Conservation (phyloP, 371 early-diverging fungal genomes). For the Saksenaea vasiformis region DNA sequence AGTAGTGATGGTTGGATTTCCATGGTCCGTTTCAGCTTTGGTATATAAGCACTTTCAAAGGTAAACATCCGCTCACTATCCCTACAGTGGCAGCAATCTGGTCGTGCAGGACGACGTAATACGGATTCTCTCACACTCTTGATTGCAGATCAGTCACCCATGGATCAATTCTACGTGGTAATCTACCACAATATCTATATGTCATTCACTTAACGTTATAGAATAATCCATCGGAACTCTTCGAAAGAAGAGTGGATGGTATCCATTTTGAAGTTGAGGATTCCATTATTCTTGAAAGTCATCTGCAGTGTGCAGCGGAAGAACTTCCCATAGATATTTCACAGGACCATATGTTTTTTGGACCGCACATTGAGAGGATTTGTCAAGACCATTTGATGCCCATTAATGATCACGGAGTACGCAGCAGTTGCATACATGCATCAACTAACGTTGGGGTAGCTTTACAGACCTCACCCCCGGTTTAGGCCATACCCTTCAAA, state of each 20-base stretch:
- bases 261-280: conserved; percentile 44
- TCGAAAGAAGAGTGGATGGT: conserved; percentile 35
- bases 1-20: conserved; percentile 61
- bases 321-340: conserved; percentile 43
- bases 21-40: conserved; percentile 52
- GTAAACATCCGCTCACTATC: background rate
- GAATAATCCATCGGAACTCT: conserved; percentile 50
- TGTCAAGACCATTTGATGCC: conserved; percentile 32
- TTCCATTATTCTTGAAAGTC: conserved; percentile 46
- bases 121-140: conserved; percentile 61
- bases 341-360: conserved; percentile 49
- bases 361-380: conserved; percentile 9
- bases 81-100: conserved; percentile 66
- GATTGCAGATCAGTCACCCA: conserved; percentile 46
- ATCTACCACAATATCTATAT: background rate
- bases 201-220: conserved; percentile 4
- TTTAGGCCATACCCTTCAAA: conserved; percentile 52
- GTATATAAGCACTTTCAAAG: conserved; percentile 15
- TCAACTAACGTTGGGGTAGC: conserved; percentile 10
- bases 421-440: background rate
- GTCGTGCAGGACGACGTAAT: conserved; percentile 69
- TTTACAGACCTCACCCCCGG: conserved; percentile 47
- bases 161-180: conserved; percentile 61
- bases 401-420: conserved; percentile 23
- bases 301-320: conserved; percentile 69